phyloP scores from a whole-genome alignment of 352 stramenopile species.

The Phytophthora rubi region DNA sequence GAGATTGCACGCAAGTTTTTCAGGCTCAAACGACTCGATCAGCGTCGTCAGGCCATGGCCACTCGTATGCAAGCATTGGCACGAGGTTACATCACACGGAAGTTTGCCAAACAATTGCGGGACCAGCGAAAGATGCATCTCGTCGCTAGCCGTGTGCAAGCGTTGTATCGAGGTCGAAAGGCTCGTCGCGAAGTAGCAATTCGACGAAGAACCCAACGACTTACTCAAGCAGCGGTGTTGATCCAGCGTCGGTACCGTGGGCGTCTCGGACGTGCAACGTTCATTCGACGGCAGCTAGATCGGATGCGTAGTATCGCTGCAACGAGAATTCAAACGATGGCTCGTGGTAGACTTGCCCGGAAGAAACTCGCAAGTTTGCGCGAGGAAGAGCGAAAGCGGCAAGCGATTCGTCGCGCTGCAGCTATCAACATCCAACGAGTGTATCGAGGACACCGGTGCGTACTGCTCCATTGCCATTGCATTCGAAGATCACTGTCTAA shows the following conservation, averaged over 20 bases:
- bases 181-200: conserved; percentile 41
- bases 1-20: conserved; percentile 70
- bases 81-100: conserved; percentile 49
- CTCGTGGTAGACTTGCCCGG: conserved; percentile 46
- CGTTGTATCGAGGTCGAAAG: conserved; percentile 62
- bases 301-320: conserved; percentile 49
- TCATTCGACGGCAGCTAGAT: conserved; percentile 67
- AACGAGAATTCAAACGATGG: conserved; percentile 64
- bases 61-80: conserved; percentile 60
- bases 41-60: conserved; percentile 48
- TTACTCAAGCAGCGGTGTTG: conserved; percentile 55
- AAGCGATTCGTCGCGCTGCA: conserved; percentile 44
- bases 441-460: conserved; percentile 74
- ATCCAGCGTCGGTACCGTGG: conserved; percentile 80
- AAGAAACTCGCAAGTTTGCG: conserved; percentile 40
- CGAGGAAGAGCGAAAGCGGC: conserved; percentile 36
- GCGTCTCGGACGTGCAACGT: conserved; percentile 65
- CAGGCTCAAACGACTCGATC: conserved; percentile 54
- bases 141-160: conserved; percentile 64
- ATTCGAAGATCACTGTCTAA: background rate
- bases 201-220: conserved; percentile 21
- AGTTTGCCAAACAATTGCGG: conserved; percentile 23
- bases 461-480: background rate
- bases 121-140: conserved; percentile 36
- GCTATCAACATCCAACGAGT: conserved; percentile 72